These are phyloP conservation scores for Globisporangium carolinianum DNA, from an alignment of 352 stramenopile species.

Conservation along the genomic window DNA sequence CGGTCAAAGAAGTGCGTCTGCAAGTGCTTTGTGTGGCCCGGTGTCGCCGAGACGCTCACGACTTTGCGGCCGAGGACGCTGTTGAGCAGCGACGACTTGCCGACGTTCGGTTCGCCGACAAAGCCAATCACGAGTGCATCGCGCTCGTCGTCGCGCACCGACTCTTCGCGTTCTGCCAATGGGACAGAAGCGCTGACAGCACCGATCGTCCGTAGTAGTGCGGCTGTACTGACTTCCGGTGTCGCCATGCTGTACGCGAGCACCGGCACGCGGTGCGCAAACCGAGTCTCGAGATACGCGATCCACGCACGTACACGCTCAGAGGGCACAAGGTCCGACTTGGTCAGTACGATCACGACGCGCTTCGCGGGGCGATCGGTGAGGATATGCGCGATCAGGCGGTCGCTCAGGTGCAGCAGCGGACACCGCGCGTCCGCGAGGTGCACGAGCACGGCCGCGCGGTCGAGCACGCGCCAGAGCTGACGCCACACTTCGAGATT, in stretches of 20 bases:
- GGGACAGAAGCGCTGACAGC: conserved; percentile 19
- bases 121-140: conserved; percentile 90
- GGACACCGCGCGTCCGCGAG: conserved; percentile 67
- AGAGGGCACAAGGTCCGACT: conserved; percentile 94
- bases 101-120: conserved; percentile 97
- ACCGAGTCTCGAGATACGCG: conserved; percentile 76
- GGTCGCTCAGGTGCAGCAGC: conserved; percentile 64
- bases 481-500: conserved; percentile 82
- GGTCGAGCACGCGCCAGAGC: conserved; percentile 77
- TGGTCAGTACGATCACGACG: conserved; percentile 98
- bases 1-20: conserved; percentile 75
- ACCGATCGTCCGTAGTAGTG: conserved; percentile 36
- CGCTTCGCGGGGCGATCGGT: conserved; percentile 68
- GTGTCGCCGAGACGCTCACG: conserved; percentile 71
- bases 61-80: conserved; percentile 71
- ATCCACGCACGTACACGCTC: conserved; percentile 90
- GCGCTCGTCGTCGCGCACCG: conserved; percentile 48
- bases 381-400: conserved; percentile 44
- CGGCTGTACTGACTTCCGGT: conserved; percentile 39
- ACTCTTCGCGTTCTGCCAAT: conserved; percentile 87
- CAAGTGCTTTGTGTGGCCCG: conserved; percentile 76
- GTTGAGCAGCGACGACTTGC: conserved; percentile 94
- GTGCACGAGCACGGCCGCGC: conserved; percentile 69
- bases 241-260: conserved; percentile 63
- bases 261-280: conserved; percentile 84